Evolutionary conservation across 139 green algal genomes (phyloP).

Genomic region (Chlamydomonas sp.): DNA sequence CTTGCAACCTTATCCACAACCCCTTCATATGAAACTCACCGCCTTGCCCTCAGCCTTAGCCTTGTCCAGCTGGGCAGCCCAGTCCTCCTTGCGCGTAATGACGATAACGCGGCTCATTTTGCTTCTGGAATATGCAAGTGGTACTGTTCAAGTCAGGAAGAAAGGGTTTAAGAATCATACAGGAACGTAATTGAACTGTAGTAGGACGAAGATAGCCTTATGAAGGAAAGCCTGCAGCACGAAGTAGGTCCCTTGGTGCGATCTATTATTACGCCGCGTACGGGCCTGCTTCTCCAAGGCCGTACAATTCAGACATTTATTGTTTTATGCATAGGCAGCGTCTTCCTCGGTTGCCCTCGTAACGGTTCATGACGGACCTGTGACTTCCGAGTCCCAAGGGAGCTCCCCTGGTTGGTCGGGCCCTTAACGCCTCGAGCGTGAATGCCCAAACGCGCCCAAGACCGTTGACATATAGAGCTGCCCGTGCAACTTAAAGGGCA

Average conservation of each 20-base stretch:
- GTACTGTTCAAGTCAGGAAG: neutral
- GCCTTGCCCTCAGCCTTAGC: conserved; percentile 35
- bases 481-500: no score
- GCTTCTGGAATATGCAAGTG: neutral
- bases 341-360: neutral
- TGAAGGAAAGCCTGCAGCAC: neutral
- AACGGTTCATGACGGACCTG: no score
- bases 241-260: neutral
- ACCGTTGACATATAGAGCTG: no score
- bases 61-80: conserved; percentile 27
- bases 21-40: conserved; percentile 10
- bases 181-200: neutral
- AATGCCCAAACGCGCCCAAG: no score
- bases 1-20: neutral
- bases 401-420: no score
- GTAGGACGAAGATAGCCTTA: no score
- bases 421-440: no score
- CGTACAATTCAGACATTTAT: neutral
- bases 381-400: no score
- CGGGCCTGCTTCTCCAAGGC: neutral
- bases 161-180: neutral
- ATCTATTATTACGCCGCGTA: neutral
- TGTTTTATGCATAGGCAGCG: neutral
- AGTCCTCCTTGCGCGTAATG: conserved; percentile 44
- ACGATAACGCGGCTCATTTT: conserved; percentile 38